These are phyloP conservation scores for Diaporthe vaccinii DNA, from an alignment of 2,329 filamentous ascomycete species.

Conservation along the genomic window DNA sequence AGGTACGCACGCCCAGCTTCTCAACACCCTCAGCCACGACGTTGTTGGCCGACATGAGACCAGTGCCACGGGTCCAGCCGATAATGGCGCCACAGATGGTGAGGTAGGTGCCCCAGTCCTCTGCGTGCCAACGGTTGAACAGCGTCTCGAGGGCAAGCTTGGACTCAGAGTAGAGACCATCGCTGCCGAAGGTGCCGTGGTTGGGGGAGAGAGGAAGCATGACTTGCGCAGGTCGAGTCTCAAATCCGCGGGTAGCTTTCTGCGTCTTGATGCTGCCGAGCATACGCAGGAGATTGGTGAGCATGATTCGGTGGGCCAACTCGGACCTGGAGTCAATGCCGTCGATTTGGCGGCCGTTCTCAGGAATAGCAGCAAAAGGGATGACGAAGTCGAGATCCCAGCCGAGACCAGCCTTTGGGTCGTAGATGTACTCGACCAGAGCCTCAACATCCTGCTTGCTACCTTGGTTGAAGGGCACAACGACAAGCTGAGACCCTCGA, in stretches of 20 bases:
- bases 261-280: constrained; percentile 91
- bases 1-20: constrained; percentile 95
- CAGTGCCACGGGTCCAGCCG: constrained; percentile 98
- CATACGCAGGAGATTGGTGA: constrained; percentile 95
- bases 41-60: constrained; percentile 98
- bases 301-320: constrained; percentile 98
- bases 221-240: constrained; percentile 96
- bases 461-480: constrained; percentile 98
- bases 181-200: constrained; percentile 97
- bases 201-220: constrained; percentile 97
- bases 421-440: constrained; percentile 95
- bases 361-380: constrained; percentile 96
- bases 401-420: constrained; percentile 93
- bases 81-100: constrained; percentile 99
- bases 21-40: constrained; percentile 97
- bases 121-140: constrained; percentile 98
- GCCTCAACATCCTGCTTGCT: constrained; percentile 98
- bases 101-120: constrained; percentile 97
- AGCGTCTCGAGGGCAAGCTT: constrained; percentile 97
- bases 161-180: constrained; percentile 97
- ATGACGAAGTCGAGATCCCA: constrained; percentile 98
- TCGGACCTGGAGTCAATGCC: constrained; percentile 97
- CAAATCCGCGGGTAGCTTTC: constrained; percentile 88
- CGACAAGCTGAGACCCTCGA: constrained; percentile 94
- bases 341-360: constrained; percentile 98